phyloP scores from a whole-genome alignment of 2,329 filamentous ascomycete genomes.

The Trichoderma pleuroti region DNA sequence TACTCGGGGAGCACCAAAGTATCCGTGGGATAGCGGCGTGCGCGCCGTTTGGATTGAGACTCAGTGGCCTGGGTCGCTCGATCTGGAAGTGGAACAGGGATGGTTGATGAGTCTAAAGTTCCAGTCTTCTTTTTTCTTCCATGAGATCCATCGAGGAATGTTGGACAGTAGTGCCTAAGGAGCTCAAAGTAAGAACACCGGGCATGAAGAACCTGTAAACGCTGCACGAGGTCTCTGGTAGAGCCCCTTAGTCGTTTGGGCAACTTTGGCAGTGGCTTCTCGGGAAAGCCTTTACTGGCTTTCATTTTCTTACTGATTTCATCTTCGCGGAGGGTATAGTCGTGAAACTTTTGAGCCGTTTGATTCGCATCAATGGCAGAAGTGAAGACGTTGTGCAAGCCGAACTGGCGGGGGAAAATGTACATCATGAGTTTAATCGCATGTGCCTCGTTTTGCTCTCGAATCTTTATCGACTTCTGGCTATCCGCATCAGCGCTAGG shows the following conservation, averaged over 20 bases:
- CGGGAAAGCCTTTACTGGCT: conserved; percentile 16
- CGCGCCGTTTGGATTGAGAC: neutral
- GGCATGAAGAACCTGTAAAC: conserved; percentile 66
- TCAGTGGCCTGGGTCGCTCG: neutral
- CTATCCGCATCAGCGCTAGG: neutral
- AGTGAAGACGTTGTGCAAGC: conserved; percentile 88
- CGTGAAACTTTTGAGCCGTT: conserved; percentile 71
- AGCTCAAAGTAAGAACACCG: conserved; percentile 78
- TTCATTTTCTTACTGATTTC: conserved; percentile 57
- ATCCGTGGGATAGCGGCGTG: conserved; percentile 7
- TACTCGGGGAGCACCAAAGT: conserved; percentile 17
- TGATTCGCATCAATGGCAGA: conserved; percentile 60
- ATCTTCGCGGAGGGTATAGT: conserved; percentile 80
- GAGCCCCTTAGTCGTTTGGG: conserved; percentile 68
- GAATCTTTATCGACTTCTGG: neutral
- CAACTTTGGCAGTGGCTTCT: conserved; percentile 34
- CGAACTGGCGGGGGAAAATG: conserved; percentile 88
- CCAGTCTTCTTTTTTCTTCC: neutral
- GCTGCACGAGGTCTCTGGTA: conserved; percentile 56
- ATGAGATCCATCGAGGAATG: conserved; percentile 27
- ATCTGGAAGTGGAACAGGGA: neutral
- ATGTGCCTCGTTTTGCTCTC: conserved; percentile 37
- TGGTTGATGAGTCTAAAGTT: neutral
- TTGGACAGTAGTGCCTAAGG: conserved; percentile 76
- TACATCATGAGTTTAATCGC: conserved; percentile 80